Conservation (phyloP, 495 filamentous ascomycete genomes). For the Hypoxylon lenormandii region DNA sequence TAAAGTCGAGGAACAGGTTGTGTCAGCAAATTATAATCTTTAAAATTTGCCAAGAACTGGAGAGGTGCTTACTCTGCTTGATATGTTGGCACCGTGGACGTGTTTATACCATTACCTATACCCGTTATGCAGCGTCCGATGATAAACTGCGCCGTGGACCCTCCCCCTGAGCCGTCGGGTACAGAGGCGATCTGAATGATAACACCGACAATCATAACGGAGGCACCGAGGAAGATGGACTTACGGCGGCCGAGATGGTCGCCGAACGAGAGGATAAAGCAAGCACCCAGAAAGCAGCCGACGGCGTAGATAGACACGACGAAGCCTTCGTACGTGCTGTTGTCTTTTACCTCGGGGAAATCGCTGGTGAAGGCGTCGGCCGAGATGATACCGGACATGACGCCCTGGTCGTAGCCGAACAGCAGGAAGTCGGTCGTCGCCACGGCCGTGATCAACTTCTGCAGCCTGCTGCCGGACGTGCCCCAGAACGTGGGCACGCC, state of each 20-base stretch:
- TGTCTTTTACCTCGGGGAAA: constrained; percentile 55
- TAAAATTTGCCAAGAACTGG: not conserved
- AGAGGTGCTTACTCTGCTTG: constrained; percentile 72
- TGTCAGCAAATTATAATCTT: constrained; percentile 4
- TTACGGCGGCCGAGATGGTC: constrained; percentile 76
- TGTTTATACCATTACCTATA: constrained; percentile 82
- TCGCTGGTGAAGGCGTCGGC: constrained; percentile 53
- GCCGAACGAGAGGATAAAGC: constrained; percentile 72
- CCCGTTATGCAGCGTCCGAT: constrained; percentile 79
- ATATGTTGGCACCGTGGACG: constrained; percentile 81
- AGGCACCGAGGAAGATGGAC: constrained; percentile 75
- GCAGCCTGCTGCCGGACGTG: constrained; percentile 30
- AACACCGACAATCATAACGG: constrained; percentile 78
- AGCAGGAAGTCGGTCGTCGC: constrained; percentile 62
- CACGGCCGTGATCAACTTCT: constrained; percentile 59
- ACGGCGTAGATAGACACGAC: constrained; percentile 76
- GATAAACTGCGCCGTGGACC: constrained; percentile 74
- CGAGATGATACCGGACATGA: constrained; percentile 63
- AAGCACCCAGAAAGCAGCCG: constrained; percentile 75
- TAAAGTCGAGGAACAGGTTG: constrained; percentile 37
- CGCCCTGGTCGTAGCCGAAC: constrained; percentile 60
- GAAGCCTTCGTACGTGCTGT: constrained; percentile 72
- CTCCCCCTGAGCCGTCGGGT: constrained; percentile 46
- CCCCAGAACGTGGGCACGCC: constrained; percentile 45
- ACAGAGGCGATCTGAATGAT: constrained; percentile 73